phyloP scores from a whole-genome alignment of 495 filamentous ascomycete genomes.

The Parachaetomium inaequale region DNA sequence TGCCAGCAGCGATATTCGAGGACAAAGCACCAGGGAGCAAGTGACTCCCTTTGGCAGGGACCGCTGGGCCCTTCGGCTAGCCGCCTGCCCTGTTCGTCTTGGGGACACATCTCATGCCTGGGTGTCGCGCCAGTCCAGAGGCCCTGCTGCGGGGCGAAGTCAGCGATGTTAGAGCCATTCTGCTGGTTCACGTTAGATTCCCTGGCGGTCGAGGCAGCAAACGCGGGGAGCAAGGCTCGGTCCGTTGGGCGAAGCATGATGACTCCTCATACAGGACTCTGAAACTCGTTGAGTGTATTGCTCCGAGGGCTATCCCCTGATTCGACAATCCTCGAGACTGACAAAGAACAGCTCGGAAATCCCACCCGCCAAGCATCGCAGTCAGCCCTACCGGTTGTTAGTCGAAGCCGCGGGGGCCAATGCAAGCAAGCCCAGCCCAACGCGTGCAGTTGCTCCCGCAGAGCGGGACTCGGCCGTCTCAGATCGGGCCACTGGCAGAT shows the following conservation, averaged over 20 bases:
- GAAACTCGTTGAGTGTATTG: neutral
- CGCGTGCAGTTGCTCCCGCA: neutral
- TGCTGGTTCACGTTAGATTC: neutral
- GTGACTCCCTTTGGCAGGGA: neutral
- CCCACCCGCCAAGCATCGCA: neutral
- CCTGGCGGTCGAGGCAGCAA: neutral
- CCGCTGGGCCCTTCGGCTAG: too few relatives aligned
- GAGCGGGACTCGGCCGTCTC: conserved; percentile 6
- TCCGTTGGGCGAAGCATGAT: neutral
- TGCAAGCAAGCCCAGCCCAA: conserved; percentile 1
- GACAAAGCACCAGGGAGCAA: neutral
- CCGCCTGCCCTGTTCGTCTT: neutral
- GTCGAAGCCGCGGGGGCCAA: neutral
- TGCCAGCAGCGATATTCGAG: neutral
- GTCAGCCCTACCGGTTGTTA: neutral
- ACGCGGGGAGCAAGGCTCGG: neutral
- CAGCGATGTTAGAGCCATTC: neutral
- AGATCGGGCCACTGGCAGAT: conserved; percentile 5
- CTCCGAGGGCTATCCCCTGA: neutral
- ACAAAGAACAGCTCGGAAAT: neutral
- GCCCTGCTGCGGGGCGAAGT: neutral
- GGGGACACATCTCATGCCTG: neutral
- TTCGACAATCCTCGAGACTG: neutral
- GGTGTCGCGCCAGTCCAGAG: neutral
- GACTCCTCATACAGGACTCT: neutral